A percentile compares a stretch with the other conserved stretches of the same genome.
Evolutionary conservation across 805 yeast genomes (phyloP).

Genomic region (Spathaspora gorwiae): DNA sequence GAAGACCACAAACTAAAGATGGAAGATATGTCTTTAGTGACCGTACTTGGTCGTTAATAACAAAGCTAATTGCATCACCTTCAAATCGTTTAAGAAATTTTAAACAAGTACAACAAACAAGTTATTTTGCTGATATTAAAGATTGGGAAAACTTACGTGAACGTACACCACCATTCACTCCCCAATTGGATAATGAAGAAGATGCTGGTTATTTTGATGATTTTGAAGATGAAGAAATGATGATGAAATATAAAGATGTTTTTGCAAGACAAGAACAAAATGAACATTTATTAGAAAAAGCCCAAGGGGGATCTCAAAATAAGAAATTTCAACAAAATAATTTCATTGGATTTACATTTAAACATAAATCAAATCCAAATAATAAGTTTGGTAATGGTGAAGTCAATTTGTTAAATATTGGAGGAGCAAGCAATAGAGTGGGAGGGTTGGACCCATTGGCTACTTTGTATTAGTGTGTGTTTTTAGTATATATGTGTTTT

Average conservation of each 20-base stretch:
- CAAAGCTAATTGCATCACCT: constrained; percentile 76
- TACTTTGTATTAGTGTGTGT: constrained; percentile 29
- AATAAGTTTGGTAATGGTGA: constrained; percentile 40
- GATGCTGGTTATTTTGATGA: constrained; percentile 99
- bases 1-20: constrained; percentile 87
- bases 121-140: constrained; percentile 73
- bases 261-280: constrained; percentile 85
- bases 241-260: constrained; percentile 97
- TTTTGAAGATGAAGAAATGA: constrained; percentile 90
- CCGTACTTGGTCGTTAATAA: constrained; percentile 89
- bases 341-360: constrained; percentile 93
- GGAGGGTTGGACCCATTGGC: constrained; percentile 40
- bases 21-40: constrained; percentile 92
- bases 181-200: constrained; percentile 92
- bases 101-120: constrained; percentile 73
- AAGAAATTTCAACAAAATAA: constrained; percentile 43
- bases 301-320: constrained; percentile 22
- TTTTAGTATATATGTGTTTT: background rate
- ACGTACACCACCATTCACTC: constrained; percentile 89
- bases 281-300: constrained; percentile 70
- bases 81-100: constrained; percentile 69
- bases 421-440: constrained; percentile 3
- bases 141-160: constrained; percentile 69
- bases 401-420: constrained; percentile 29
- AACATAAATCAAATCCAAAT: constrained; percentile 67